phyloP scores from a whole-genome alignment of 495 filamentous ascomycete species.

The Annulohypoxylon stygium region DNA sequence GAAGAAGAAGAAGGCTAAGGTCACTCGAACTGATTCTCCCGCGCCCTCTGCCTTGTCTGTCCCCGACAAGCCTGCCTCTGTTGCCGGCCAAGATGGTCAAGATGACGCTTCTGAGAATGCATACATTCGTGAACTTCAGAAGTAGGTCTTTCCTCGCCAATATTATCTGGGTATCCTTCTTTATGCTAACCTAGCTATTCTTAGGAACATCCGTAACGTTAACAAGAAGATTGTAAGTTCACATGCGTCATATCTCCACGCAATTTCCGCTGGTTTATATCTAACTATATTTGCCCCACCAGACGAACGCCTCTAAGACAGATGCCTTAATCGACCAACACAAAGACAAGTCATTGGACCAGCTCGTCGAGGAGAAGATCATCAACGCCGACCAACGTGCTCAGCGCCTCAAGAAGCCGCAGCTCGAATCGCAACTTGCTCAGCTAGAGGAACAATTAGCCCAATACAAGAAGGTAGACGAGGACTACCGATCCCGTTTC shows the following conservation, averaged over 20 bases:
- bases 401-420: conserved; percentile 90
- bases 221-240: conserved; percentile 87
- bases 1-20: conserved; percentile 82
- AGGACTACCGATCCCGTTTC: conserved; percentile 78
- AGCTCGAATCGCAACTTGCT: conserved; percentile 76
- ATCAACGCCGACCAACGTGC: conserved; percentile 95
- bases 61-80: conserved; percentile 57
- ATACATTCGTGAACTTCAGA: conserved; percentile 87
- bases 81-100: conserved; percentile 57
- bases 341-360: conserved; percentile 79
- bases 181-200: conserved; percentile 40
- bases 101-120: conserved; percentile 73
- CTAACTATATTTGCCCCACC: conserved; percentile 32
- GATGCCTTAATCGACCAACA: conserved; percentile 83
- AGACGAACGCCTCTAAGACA: conserved; percentile 84
- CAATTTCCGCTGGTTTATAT: background rate
- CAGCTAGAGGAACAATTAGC: conserved; percentile 87
- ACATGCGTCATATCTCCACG: conserved; percentile 4
- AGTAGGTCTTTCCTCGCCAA: conserved; percentile 66
- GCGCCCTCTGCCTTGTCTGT: conserved; percentile 57
- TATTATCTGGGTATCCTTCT: background rate
- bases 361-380: conserved; percentile 83
- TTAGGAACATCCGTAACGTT: conserved; percentile 84
- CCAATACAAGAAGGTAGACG: conserved; percentile 84
- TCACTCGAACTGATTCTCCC: conserved; percentile 62